Evolutionary conservation across 1,284 basidiomycete genomes (phyloP), one percentile per base, ranked within the genome.

Genomic region (Neolentinus lepideus): DNA sequence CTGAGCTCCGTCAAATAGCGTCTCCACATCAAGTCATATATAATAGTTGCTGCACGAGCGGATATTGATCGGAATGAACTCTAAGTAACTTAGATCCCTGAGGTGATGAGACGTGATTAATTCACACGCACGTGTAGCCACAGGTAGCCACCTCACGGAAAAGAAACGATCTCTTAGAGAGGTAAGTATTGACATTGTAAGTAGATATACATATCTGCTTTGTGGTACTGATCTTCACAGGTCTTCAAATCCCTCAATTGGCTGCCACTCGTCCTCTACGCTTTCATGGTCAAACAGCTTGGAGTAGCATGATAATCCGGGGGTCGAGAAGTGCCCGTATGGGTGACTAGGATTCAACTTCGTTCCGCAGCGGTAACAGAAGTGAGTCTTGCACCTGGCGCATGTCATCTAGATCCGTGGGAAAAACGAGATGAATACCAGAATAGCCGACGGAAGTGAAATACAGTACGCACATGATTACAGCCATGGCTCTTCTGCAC

Each of bases 401-500:
- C 89, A 91, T 6, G 80, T 87, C 85, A 90, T 90, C 85, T 89
- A 59, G 25, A 48, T 43, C 45, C 45, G 45, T 9, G 25, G 58
- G 38, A 60, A 57, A 26, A 51, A 36, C 45, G 57, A 50, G 57
- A 55, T 50, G 53, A 36, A 25, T n/a, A 24, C 38, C 14, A 24
- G 9, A n/a, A 31, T 46, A 33, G 29, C 52, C 22, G 52, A 38
- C 22, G 22, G 35, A 36, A 25, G 53, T 52, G 51, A 24, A 50
- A 56, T 47, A 54, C 54, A 51, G 56, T 51, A 74, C 84, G 54
- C 72, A 88, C 86, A 69, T 89, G 87, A 63, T 89, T 89, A 67
- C 88, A 92, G 1, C 90, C 88, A 53, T 77, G 61, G 19, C 75
- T 81, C 70, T 92, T 91, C 68, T 92, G 83, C n/a, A 91, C 82